Conservation (phyloP, 2,329 filamentous ascomycete species). For the Microsporum audouinii region DNA sequence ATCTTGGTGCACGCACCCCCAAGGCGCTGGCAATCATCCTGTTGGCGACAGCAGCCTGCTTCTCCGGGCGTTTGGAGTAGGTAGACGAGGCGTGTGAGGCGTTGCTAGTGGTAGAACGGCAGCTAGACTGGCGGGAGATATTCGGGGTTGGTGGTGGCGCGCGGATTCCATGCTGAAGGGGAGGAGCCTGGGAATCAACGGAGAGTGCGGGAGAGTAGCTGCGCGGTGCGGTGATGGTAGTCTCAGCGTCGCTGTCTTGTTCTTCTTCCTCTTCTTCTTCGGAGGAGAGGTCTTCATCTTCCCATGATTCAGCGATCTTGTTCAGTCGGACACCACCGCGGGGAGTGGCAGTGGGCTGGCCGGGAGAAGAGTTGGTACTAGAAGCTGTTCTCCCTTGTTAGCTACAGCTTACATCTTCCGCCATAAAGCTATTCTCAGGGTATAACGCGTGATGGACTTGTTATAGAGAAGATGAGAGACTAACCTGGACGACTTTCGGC, state of each 20-base stretch:
- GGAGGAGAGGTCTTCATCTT: slow-evolving; percentile 51
- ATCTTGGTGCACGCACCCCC: slow-evolving; percentile 68
- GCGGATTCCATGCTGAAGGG: slow-evolving; percentile 20
- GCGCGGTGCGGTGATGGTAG: slow-evolving; percentile 18
- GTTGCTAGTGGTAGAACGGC: slow-evolving; percentile 7
- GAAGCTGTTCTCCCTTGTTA: not conserved
- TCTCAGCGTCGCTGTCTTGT: slow-evolving; percentile 19
- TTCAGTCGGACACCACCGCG: not conserved
- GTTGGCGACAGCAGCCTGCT: slow-evolving; percentile 82
- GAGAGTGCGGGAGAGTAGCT: slow-evolving; percentile 20
- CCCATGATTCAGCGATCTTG: slow-evolving; percentile 59
- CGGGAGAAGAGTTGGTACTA: not conserved
- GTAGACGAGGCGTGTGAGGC: slow-evolving; percentile 8
- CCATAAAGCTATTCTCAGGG: not conserved
- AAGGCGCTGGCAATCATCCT: slow-evolving; percentile 82
- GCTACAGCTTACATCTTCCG: not conserved
- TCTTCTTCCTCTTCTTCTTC: slow-evolving; percentile 36
- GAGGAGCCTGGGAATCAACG: slow-evolving; percentile 21
- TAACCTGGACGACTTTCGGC: not conserved
- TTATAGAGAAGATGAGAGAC: not conserved
- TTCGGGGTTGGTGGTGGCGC: slow-evolving; percentile 56
- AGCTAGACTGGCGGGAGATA: slow-evolving; percentile 29
- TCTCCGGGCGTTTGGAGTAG: slow-evolving; percentile 55
- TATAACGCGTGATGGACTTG: not conserved
- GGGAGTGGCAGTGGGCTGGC: not conserved